Evolutionary conservation across 371 early-diverging fungal species (phyloP).

Genomic region (Smittium culicis): DNA sequence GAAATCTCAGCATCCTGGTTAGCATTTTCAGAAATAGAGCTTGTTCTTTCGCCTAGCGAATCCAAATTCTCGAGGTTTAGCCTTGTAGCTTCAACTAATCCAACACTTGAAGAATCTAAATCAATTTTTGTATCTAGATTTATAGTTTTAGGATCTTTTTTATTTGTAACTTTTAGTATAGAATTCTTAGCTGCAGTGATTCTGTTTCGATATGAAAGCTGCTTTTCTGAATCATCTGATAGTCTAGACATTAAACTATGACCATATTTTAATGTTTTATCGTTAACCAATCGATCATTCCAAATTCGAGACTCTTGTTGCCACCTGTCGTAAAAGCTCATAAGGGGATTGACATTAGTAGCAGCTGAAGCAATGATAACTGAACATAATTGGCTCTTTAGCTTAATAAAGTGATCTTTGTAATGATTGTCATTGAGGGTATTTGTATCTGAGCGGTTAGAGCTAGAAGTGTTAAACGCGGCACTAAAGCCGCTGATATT

Average conservation of each 20-base stretch:
- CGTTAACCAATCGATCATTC: constrained; percentile 46
- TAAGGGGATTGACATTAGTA: constrained; percentile 53
- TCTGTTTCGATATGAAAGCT: constrained; percentile 21
- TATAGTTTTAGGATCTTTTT: not conserved
- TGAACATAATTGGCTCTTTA: constrained; percentile 10
- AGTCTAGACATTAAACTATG: constrained; percentile 54
- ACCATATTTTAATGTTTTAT: constrained; percentile 42
- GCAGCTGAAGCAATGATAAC: constrained; percentile 26
- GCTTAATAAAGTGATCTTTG: not conserved
- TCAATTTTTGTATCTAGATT: not conserved
- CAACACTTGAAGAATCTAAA: not conserved
- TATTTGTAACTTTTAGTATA: constrained; percentile 19
- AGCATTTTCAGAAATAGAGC: no score
- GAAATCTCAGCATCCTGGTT: no score
- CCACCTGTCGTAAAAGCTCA: constrained; percentile 72
- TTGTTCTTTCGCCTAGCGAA: no score
- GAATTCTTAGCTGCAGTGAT: constrained; percentile 14
- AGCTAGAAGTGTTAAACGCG: no score
- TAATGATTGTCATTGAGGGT: no score
- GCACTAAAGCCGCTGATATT: no score
- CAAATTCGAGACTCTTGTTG: constrained; percentile 71
- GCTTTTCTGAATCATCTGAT: constrained; percentile 40
- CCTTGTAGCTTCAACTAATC: not conserved
- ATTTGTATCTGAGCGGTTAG: no score
- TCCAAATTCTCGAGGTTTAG: no score